Conservation (phyloP, 2,329 filamentous ascomycete species). For the Penicillium italicum region DNA sequence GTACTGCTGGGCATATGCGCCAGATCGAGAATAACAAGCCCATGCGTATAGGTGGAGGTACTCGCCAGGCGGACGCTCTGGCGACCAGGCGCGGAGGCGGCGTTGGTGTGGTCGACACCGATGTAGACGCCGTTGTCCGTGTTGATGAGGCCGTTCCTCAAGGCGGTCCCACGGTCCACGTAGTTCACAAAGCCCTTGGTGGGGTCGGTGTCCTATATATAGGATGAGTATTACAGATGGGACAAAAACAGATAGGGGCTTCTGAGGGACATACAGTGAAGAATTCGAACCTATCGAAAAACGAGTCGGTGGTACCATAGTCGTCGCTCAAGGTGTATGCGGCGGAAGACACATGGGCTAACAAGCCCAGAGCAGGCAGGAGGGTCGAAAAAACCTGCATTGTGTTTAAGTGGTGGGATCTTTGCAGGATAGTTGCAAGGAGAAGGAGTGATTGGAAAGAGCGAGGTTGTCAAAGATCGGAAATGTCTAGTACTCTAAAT, state of each 20-base stretch:
- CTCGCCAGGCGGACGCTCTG: slow-evolving; percentile 68
- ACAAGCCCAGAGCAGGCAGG: slow-evolving; percentile 28
- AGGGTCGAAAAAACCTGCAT: slow-evolving; percentile 32
- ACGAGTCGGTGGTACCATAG: slow-evolving; percentile 44
- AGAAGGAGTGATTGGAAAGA: slow-evolving; percentile 4
- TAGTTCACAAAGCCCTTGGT: slow-evolving; percentile 74
- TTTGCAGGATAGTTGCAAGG: slow-evolving; percentile 1
- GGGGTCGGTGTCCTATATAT: slow-evolving; percentile 55
- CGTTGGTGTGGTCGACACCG: slow-evolving; percentile 63
- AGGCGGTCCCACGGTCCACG: slow-evolving; percentile 57
- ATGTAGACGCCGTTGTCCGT: slow-evolving; percentile 59
- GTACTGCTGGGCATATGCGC: slow-evolving; percentile 67
- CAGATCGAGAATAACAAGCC: slow-evolving; percentile 68
- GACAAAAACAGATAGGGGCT: too few relatives aligned
- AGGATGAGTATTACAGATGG: background rate
- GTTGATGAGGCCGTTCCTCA: slow-evolving; percentile 56
- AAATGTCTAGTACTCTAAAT: slow-evolving; percentile 1
- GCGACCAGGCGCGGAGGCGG: slow-evolving; percentile 58
- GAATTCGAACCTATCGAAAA: slow-evolving; percentile 54
- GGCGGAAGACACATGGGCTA: slow-evolving; percentile 32
- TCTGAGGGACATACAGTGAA: slow-evolving; percentile 45
- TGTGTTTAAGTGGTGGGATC: slow-evolving; percentile 3
- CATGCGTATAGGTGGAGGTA: slow-evolving; percentile 60
- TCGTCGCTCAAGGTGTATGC: slow-evolving; percentile 47
- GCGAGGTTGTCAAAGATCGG: slow-evolving; percentile 17